Evolutionary conservation across 805 yeast genomes (phyloP).

Genomic region (Maudiozyma barnettii): DNA sequence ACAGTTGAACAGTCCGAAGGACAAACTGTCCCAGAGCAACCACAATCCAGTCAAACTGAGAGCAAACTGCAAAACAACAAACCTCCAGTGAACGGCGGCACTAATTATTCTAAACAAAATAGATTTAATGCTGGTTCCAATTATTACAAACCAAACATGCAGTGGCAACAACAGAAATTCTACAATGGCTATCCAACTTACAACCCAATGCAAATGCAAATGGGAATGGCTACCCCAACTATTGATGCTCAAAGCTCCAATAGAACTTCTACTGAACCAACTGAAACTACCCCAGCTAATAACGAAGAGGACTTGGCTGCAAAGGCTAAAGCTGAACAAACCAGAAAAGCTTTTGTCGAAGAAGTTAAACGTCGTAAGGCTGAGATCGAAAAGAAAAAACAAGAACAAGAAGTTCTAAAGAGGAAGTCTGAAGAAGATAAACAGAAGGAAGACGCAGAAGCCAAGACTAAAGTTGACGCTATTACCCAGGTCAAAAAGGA

Average conservation of each 20-base stretch:
- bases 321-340: slow-evolving; percentile 14
- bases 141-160: slow-evolving; percentile 2
- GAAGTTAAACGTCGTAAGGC: slow-evolving; percentile 24
- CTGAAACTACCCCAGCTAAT: slow-evolving; percentile 10
- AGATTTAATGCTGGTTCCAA: slow-evolving; percentile 1
- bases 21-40: not conserved
- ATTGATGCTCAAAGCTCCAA: slow-evolving; percentile 22
- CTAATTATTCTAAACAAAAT: not conserved
- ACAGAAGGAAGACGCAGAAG: slow-evolving; percentile 19
- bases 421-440: slow-evolving; percentile 8
- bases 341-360: slow-evolving; percentile 23
- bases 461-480: slow-evolving; percentile 4
- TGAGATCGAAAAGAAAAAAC: slow-evolving; percentile 22
- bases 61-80: not conserved
- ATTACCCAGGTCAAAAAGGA: not conserved
- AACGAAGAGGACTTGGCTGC: slow-evolving; percentile 6
- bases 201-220: slow-evolving; percentile 9
- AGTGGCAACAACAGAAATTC: slow-evolving; percentile 13
- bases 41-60: not conserved
- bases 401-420: slow-evolving; percentile 7
- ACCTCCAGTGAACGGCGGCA: not conserved
- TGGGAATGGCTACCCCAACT: slow-evolving; percentile 10
- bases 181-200: slow-evolving; percentile 3
- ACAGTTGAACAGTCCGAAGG: slow-evolving; percentile 3
- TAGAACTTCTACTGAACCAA: slow-evolving; percentile 1